These are phyloP conservation scores for Colletotrichum sp. DNA, from an alignment of 2,329 filamentous ascomycete genomes.

Conservation along the genomic window DNA sequence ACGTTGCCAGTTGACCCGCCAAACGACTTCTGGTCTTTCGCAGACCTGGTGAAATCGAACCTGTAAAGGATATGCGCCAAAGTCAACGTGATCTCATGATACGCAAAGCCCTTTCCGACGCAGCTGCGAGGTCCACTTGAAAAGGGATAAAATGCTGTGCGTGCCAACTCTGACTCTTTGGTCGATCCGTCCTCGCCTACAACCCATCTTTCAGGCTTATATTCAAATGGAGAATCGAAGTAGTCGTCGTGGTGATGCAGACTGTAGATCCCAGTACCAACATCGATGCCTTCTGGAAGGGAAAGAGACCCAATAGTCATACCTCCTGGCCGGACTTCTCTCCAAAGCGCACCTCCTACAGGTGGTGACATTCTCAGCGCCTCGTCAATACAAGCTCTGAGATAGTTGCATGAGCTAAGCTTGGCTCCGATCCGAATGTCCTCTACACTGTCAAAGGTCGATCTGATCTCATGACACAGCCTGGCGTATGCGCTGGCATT, in stretches of 20 bases:
- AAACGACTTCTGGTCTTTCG: neutral
- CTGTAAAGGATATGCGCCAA: constrained; percentile 1
- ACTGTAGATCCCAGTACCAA: constrained; percentile 23
- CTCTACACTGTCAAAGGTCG: constrained; percentile 35
- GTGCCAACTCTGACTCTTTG: constrained; percentile 59
- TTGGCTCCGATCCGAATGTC: constrained; percentile 36
- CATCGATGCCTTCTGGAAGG: constrained; percentile 19
- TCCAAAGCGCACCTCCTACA: constrained; percentile 12
- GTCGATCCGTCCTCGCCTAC: constrained; percentile 41
- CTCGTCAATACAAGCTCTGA: constrained; percentile 44
- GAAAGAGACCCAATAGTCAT: constrained; percentile 19
- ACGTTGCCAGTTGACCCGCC: constrained; percentile 8
- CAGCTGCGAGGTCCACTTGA: constrained; percentile 6
- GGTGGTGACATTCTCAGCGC: constrained; percentile 25
- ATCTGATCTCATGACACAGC: constrained; percentile 35
- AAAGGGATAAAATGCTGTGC: constrained; percentile 37
- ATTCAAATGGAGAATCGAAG: neutral
- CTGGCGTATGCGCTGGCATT: constrained; percentile 33
- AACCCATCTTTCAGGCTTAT: constrained; percentile 6
- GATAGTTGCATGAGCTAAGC: constrained; percentile 39
- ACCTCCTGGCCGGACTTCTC: constrained; percentile 12
- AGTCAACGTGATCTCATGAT: neutral
- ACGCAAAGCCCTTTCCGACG: constrained; percentile 1
- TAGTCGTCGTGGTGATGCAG: constrained; percentile 19
- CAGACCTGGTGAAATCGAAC: neutral